Conservation (phyloP, 257 asterid species). For the Primulina tabacum region DNA sequence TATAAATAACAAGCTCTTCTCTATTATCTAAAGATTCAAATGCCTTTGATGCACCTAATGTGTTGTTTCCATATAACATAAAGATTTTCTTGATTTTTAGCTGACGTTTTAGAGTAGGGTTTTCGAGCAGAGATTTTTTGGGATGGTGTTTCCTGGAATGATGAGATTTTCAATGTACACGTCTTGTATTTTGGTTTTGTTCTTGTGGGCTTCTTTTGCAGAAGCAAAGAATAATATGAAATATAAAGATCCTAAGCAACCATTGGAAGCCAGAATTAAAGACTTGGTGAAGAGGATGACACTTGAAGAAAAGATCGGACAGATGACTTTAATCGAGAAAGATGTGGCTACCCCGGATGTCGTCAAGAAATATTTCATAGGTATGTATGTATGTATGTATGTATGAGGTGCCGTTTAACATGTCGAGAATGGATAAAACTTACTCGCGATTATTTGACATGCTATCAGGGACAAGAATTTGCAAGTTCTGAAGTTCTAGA, state of each 20-base stretch:
- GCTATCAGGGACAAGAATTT: no score
- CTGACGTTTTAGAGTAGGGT: no score
- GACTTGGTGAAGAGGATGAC: not conserved
- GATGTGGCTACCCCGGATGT: not conserved
- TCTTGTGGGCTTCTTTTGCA: not conserved
- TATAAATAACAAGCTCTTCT: no score
- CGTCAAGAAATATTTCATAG: not conserved
- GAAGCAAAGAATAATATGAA: not conserved
- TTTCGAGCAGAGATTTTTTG: no score
- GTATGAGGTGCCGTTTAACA: no score
- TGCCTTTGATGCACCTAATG: no score
- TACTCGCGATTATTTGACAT: no score
- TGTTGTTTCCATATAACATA: not conserved
- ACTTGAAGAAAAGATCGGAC: not conserved
- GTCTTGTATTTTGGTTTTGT: not conserved
- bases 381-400: not conserved
- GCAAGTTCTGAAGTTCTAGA: no score
- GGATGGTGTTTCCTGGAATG: not conserved
- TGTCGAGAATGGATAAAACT: no score
- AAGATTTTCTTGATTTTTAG: no score
- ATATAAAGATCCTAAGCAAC: not conserved
- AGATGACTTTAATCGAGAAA: not conserved
- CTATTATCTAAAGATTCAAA: no score
- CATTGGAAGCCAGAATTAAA: not conserved
- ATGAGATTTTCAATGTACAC: not conserved